Base-by-base conservation (phyloP, 768 basidiomycete species). In the Lactarius akahatsu region DNA sequence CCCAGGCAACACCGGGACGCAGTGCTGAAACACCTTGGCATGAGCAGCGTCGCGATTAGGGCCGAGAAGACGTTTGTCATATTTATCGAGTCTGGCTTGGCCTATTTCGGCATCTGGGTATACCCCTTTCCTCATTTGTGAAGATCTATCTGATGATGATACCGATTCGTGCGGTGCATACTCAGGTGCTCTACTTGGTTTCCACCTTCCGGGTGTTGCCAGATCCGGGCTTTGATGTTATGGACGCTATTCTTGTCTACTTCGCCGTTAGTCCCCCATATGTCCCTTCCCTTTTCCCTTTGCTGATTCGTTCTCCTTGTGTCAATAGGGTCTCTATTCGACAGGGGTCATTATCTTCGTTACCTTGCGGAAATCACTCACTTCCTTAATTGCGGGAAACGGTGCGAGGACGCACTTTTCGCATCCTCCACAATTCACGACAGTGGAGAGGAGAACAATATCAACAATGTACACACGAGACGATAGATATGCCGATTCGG, bases 71-170 rank as follows among this genome's bases (percentile, higher is more conserved):
- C 59, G 15, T 43, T 67, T 34, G 58, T 61, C 6, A 26, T 67
- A 34, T n/a, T 63, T 43, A 28, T 67, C 13, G 66, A 67, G 41
- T 67, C 66, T 8, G 66, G 66, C 28, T 63, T 67, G 30, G 58
- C 16, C 5, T 67, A 63, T 57, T 59, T 62, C 10, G 55, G 66
- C n/a, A 45, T 67, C 23, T 67, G 62, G 66, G 66, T 32, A 56
- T 52, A 52, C 18, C 7, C 6, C 0, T 36, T 59, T 20, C 6
- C 38, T 28, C 16, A 4, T 15, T 26, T 20, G 11, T 40, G 18
- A 15, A 15, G 10, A 1, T 34, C 36, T 23, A 1, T 34, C 36
- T 23, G 8, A 23, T 34, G 57, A 15, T 57, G 15, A n/a, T 47
- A n/a, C n/a, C n/a, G 41, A 59, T 57, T 20, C 3, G 1, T 41